Conservation (phyloP, 2,329 filamentous ascomycete genomes). For the Eutypa lata region DNA sequence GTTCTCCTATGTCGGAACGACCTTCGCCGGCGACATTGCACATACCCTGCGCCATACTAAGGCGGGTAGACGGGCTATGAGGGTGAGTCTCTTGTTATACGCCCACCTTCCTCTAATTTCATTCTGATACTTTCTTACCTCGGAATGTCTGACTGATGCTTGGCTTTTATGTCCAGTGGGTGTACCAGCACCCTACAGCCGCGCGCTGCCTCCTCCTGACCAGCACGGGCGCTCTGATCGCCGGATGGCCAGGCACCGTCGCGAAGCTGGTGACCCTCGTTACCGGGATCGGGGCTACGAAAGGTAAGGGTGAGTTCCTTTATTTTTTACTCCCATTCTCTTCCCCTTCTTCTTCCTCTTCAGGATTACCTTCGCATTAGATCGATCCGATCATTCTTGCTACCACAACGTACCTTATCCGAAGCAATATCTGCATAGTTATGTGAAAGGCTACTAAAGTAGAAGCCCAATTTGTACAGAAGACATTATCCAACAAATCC, state of each 20-base stretch:
- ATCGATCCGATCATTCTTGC: neutral
- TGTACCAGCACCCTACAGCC: neutral
- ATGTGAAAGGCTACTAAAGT: too few species aligned
- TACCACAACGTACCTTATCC: too few species aligned
- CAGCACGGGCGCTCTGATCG: neutral
- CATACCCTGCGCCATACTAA: neutral
- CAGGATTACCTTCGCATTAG: neutral
- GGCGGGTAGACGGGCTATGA: neutral
- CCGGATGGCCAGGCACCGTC: constrained; percentile 1
- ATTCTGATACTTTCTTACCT: neutral
- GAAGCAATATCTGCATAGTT: too few species aligned
- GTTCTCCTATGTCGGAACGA: constrained; percentile 1
- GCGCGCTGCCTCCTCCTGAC: constrained; percentile 1
- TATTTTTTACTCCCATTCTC: neutral
- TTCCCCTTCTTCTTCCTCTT: neutral
- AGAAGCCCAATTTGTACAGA: too few species aligned
- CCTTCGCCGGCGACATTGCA: neutral
- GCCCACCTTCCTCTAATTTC: neutral
- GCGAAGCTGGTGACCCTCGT: neutral
- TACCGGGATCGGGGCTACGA: neutral
- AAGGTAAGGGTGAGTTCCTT: neutral
- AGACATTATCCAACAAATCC: too few species aligned
- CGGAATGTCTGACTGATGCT: neutral
- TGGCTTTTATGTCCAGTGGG: neutral
- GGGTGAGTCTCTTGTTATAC: neutral